Conservation (phyloP, 2,329 filamentous ascomycete species). For the Alternaria brassicicola region DNA sequence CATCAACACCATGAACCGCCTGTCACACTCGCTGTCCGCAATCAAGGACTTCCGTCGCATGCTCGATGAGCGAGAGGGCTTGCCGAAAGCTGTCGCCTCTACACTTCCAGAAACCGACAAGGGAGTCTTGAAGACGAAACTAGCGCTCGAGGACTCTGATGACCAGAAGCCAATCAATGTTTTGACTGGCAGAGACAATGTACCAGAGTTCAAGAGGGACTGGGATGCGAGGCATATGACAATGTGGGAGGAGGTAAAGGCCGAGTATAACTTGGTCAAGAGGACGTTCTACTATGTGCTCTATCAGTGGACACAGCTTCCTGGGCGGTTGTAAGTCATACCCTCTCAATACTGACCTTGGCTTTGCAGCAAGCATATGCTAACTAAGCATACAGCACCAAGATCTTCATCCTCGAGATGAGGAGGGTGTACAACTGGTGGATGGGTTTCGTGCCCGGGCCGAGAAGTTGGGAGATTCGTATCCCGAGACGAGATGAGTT, state of each 20-base stretch:
- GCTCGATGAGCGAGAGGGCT: constrained; percentile 51
- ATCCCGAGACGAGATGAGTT: constrained; percentile 39
- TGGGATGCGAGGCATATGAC: constrained; percentile 53
- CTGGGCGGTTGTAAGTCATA: constrained; percentile 68
- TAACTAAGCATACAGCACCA: constrained; percentile 48
- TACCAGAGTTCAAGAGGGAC: constrained; percentile 50
- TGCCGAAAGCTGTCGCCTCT: constrained; percentile 27
- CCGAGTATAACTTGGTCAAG: constrained; percentile 69
- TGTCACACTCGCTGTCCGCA: constrained; percentile 79
- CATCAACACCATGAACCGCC: constrained; percentile 89
- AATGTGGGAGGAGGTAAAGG: constrained; percentile 63
- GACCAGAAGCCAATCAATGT: constrained; percentile 16
- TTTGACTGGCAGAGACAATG: constrained; percentile 46
- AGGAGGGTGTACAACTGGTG: constrained; percentile 65
- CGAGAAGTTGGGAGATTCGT: constrained; percentile 62
- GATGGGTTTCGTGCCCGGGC: constrained; percentile 65
- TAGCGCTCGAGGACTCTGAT: constrained; percentile 28
- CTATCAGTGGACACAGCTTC: constrained; percentile 71
- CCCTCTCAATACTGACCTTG: no score
- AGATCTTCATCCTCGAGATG: constrained; percentile 61
- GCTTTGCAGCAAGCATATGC: background rate
- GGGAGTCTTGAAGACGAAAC: constrained; percentile 42
- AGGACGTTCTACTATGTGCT: constrained; percentile 70
- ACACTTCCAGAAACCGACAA: constrained; percentile 30
- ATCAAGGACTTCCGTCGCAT: constrained; percentile 72